Evolutionary conservation across 371 early-diverging fungal species (phyloP), one percentile per base, ranked within the genome.

Genomic region (Fennellomyces sp.): DNA sequence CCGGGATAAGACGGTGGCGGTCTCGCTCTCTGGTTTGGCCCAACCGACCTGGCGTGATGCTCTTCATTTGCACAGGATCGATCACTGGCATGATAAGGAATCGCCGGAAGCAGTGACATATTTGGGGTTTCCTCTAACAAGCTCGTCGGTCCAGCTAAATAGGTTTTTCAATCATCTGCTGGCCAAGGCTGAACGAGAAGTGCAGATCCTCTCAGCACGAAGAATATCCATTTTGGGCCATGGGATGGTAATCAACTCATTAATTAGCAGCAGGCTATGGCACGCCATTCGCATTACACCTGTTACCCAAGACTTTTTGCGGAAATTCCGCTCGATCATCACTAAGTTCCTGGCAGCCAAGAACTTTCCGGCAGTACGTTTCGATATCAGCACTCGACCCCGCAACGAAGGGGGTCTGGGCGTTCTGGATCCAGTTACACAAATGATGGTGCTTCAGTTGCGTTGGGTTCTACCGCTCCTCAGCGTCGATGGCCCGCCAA

Each of bases 51-150:
- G 60, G 51, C 17, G 0, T 0, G 5, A 52, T 13, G 11, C 4
- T 0, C 59, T 60, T 17, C 21, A 25, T 1, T 2, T n/a, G 0
- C 12, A 31, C 12, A n/a, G 28, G 4, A 64, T 68, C 15, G 5
- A 54, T 5, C 2, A 17, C 11, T 67, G 67, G 65, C 65, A 66
- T 55, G 65, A 66, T 49, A 15, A 36, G 13, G 3, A 10, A 0
- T 52, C 58, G 2, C 19, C 53, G 1, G 11, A n/a, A 0, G 57
- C 65, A 6, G 3, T 61, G 5, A 23, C 11, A 1, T 69, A 69
- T 47, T 42, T 73, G 0, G 73, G 69, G 1, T 73, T 58, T 27
- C 67, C 73, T 0, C 39, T 63, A 13, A 47, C 36, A 11, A 36
- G 60, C 2, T 61, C 61, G 21, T 26, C 15, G 45, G 5, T 29